Percentiles rank a stretch among this genome's conserved stretches.
phyloP scores from a whole-genome alignment of 2,329 filamentous ascomycete genomes.

The Fusarium mundagurra region DNA sequence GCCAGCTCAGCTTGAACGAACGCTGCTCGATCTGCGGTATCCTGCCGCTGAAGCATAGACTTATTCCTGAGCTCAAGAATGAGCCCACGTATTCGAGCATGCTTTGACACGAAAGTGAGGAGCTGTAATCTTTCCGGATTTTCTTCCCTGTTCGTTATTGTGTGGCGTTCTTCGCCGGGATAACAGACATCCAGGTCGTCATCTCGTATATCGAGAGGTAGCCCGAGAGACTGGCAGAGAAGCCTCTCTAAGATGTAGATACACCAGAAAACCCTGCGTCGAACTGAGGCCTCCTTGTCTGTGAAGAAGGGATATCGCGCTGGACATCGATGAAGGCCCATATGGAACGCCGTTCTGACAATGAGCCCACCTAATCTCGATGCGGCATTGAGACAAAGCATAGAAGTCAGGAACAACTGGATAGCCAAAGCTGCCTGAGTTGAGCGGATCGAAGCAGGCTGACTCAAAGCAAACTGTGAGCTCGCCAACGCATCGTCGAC shows the following conservation, averaged over 20 bases:
- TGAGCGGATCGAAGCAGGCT: slow-evolving; percentile 57
- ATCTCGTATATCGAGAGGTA: slow-evolving; percentile 64
- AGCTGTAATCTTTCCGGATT: slow-evolving; percentile 47
- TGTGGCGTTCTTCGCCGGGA: slow-evolving; percentile 58
- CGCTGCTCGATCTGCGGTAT: slow-evolving; percentile 53
- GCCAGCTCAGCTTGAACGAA: slow-evolving; percentile 60
- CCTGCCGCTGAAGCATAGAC: slow-evolving; percentile 56
- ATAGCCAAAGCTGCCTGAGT: slow-evolving; percentile 63
- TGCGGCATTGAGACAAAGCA: slow-evolving; percentile 65
- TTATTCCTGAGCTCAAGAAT: slow-evolving; percentile 64
- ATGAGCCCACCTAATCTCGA: slow-evolving; percentile 65
- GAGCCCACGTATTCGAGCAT: slow-evolving; percentile 59
- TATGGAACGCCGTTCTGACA: slow-evolving; percentile 64
- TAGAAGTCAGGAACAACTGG: slow-evolving; percentile 64
- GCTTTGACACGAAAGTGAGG: slow-evolving; percentile 55
- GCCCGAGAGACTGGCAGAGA: slow-evolving; percentile 64
- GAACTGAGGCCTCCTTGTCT: slow-evolving; percentile 55
- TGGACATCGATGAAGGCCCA: slow-evolving; percentile 68
- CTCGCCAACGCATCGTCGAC: slow-evolving; percentile 61
- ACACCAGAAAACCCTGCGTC: slow-evolving; percentile 66
- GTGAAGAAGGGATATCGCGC: slow-evolving; percentile 62
- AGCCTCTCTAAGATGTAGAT: slow-evolving; percentile 65
- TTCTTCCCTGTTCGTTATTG: slow-evolving; percentile 21
- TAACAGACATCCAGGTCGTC: slow-evolving; percentile 69
- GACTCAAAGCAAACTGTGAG: slow-evolving; percentile 57